Base-by-base conservation (phyloP, 2,329 filamentous ascomycete genomes). In the Bimuria novae-zelandiae region DNA sequence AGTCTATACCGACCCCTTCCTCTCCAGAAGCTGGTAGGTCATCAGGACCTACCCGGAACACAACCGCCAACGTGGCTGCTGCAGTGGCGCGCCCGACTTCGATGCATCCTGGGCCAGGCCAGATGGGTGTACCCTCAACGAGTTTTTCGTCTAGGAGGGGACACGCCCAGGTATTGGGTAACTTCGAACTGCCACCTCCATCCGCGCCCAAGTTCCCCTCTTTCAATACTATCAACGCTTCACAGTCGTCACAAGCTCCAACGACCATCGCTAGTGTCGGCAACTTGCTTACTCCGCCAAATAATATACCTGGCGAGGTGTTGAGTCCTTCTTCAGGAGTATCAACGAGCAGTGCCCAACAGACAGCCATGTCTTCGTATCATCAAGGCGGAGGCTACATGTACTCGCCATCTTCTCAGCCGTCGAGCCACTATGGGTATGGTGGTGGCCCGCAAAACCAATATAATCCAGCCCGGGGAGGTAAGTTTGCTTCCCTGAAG, bases 91-190 rank as follows among this genome's bases (percentile, higher is more conserved):
- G 80, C 66, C 79, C 81, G 70, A 76, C 80, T 70, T 82, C 81
- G 71, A 87, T 87, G 84, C 81, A 84, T 76, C 77, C 82, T 71
- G 79, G 80, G 69, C 75, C 84, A 69, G 83, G 86, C 73, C 77
- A 78, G 71, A 81, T 87, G 77, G 80, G 80, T 73, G 78, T 80
- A 65, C 80, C 83, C 64, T 80, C 82, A 69, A 36, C 33, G 33
- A 88, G 87, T 77, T 86, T 92, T 71, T 84, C 86, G 62, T 82
- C 86, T 72, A 84, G 89, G 67, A 84, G 88, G 73, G 84, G 86
- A 68, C 87, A 87, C 67, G 85, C 88, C 57, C 84, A 83, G 52
- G 82, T 83, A 63, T 81, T 92, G 57, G 87, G 88, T 52, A 82
- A 76, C 61, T 89, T 90, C 69, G 85, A 89, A 67, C 82, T 90